These are phyloP conservation scores for Euclidium syriacum DNA, from an alignment of 345 rosid species.

Conservation along the genomic window DNA sequence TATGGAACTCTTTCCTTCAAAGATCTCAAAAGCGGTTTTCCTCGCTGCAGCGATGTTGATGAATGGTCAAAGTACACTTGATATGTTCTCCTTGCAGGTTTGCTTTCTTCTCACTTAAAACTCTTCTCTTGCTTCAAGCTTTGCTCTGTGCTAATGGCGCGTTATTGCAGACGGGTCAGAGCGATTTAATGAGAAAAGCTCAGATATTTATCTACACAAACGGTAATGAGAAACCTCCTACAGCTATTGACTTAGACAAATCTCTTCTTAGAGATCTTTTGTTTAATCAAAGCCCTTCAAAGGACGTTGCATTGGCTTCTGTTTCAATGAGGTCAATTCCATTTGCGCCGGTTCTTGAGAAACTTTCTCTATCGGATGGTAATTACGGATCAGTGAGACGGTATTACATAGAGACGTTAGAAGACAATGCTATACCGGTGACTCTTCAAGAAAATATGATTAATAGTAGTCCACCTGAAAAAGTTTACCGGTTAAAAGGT, in stretches of 20 bases:
- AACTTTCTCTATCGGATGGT: slow-evolving; percentile 61
- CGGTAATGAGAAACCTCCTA: slow-evolving; percentile 76
- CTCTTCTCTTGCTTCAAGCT: background rate
- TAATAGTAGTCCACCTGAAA: slow-evolving; percentile 71
- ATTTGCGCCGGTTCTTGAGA: slow-evolving; percentile 89
- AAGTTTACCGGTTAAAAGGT: slow-evolving; percentile 72
- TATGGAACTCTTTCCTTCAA: slow-evolving; percentile 79
- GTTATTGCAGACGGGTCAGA: slow-evolving; percentile 53
- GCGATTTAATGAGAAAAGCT: slow-evolving; percentile 66
- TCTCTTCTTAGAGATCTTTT: slow-evolving; percentile 65
- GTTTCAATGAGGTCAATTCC: slow-evolving; percentile 93
- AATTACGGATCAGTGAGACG: slow-evolving; percentile 78
- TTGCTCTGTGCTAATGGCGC: background rate
- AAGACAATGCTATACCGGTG: slow-evolving; percentile 78
- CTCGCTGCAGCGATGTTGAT: slow-evolving; percentile 80
- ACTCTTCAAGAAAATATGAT: slow-evolving; percentile 73
- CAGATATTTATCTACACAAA: slow-evolving; percentile 74
- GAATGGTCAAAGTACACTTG: slow-evolving; percentile 69
- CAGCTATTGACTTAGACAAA: slow-evolving; percentile 84
- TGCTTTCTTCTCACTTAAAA: background rate
- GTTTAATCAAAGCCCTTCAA: slow-evolving; percentile 81
- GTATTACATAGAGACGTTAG: slow-evolving; percentile 67
- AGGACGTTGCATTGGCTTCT: slow-evolving; percentile 92
- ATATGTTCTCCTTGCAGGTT: slow-evolving; percentile 74
- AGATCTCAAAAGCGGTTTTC: slow-evolving; percentile 67